These are phyloP conservation scores for Ceratocystiopsis sp. DNA, from an alignment of 2,329 filamentous ascomycete genomes.

Conservation along the genomic window DNA sequence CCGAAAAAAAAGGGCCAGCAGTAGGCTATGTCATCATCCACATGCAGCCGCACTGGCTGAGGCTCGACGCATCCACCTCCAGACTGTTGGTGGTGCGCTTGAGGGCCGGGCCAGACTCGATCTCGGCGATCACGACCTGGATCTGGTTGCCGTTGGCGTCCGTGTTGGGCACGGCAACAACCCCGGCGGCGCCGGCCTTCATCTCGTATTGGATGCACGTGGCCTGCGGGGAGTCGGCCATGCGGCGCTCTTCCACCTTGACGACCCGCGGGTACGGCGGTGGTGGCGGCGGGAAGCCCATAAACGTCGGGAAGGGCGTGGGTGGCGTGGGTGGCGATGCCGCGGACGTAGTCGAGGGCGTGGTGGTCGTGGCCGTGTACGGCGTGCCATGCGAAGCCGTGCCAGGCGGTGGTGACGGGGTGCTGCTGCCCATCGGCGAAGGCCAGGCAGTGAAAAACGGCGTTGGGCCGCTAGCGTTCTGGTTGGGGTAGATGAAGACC, in stretches of 20 bases:
- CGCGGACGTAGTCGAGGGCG: not conserved
- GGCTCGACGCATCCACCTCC: slow-evolving; percentile 13
- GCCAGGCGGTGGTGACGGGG: slow-evolving; percentile 1
- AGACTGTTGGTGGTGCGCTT: slow-evolving; percentile 1
- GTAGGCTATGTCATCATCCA: slow-evolving; percentile 29
- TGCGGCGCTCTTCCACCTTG: slow-evolving; percentile 37
- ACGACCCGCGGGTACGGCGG: slow-evolving; percentile 32
- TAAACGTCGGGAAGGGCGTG: too few relatives aligned
- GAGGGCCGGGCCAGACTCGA: slow-evolving; percentile 11
- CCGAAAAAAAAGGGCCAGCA: too few relatives aligned
- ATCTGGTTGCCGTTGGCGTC: slow-evolving; percentile 23
- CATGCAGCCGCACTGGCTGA: slow-evolving; percentile 35
- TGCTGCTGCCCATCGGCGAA: slow-evolving; percentile 4
- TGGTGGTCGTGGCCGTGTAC: not conserved
- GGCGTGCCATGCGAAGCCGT: too few relatives aligned
- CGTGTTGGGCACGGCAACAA: slow-evolving; percentile 16
- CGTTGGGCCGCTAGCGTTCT: slow-evolving; percentile 25
- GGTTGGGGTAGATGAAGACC: slow-evolving; percentile 37
- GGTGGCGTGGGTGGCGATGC: too few relatives aligned
- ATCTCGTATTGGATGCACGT: slow-evolving; percentile 33
- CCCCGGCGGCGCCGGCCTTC: slow-evolving; percentile 17
- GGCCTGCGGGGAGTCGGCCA: slow-evolving; percentile 19
- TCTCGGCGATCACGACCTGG: slow-evolving; percentile 27
- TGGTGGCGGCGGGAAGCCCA: slow-evolving; percentile 8
- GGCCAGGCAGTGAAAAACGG: slow-evolving; percentile 3